Conservation (phyloP, 345 rosid genomes). For the Salix viminalis region DNA sequence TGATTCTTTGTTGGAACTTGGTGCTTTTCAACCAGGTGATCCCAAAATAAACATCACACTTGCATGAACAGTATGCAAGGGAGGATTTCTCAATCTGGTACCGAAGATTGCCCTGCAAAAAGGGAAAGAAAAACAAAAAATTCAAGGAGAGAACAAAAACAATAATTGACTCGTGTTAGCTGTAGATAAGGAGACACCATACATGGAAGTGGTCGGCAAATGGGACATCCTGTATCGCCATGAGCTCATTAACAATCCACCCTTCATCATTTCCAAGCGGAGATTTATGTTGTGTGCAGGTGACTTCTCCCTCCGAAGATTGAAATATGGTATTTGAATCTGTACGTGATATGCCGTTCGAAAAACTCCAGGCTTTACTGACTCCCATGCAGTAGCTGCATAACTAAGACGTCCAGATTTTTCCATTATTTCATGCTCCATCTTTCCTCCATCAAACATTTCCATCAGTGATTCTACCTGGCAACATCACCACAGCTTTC, state of each 20-base stretch:
- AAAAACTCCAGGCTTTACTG: slow-evolving; percentile 34
- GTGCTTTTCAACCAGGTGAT: slow-evolving; percentile 67
- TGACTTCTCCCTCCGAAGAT: slow-evolving; percentile 81
- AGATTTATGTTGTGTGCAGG: slow-evolving; percentile 56
- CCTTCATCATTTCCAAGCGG: slow-evolving; percentile 42
- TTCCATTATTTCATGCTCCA: slow-evolving; percentile 72
- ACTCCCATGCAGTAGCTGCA: slow-evolving; percentile 55
- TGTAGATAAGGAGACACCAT: neutral
- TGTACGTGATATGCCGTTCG: slow-evolving; percentile 60
- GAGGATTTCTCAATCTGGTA: slow-evolving; percentile 50
- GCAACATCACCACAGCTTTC: slow-evolving; percentile 11
- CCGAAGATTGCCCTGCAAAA: slow-evolving; percentile 49
- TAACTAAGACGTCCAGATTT: slow-evolving; percentile 70
- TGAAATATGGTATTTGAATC: slow-evolving; percentile 58
- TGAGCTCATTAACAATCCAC: slow-evolving; percentile 65
- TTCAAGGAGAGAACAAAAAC: neutral
- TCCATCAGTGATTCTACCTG: slow-evolving; percentile 62
- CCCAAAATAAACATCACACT: slow-evolving; percentile 48
- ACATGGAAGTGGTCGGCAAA: slow-evolving; percentile 63
- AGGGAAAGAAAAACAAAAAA: neutral
- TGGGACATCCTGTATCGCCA: slow-evolving; percentile 61
- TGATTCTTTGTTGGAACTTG: slow-evolving; percentile 67
- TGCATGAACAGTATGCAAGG: slow-evolving; percentile 46
- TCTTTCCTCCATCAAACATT: slow-evolving; percentile 60
- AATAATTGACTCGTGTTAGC: neutral